Percentiles rank a stretch among this genome's conserved stretches.
phyloP scores from a whole-genome alignment of 176 grass and related monocot genomes.

The Puya raimondii region DNA sequence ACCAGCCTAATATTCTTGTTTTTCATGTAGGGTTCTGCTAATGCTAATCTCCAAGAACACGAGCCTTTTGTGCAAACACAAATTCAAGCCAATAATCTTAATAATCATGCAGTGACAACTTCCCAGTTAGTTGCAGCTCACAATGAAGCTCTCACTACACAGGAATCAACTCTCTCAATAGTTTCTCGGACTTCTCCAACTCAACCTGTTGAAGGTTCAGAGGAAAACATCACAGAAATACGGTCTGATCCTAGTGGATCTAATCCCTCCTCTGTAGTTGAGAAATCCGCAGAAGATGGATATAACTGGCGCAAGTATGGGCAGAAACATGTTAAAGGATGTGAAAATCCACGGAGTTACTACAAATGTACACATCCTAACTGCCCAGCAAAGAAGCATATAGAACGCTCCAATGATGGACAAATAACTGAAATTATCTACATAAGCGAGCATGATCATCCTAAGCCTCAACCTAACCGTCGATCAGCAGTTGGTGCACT shows the following conservation, averaged over 20 bases:
- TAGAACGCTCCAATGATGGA: slow-evolving; percentile 83
- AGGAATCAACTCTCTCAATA: slow-evolving; percentile 27
- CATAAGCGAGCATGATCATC: slow-evolving; percentile 85
- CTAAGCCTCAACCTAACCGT: slow-evolving; percentile 74
- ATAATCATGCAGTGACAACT: slow-evolving; percentile 30
- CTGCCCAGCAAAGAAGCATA: slow-evolving; percentile 94
- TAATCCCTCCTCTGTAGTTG: slow-evolving; percentile 29
- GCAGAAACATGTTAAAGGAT: slow-evolving; percentile 96
- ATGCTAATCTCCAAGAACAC: slow-evolving; percentile 26
- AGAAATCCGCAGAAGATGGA: slow-evolving; percentile 74
- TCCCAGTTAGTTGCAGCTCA: slow-evolving; percentile 32
- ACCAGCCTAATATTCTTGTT: slow-evolving; percentile 15
- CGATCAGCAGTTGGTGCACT: slow-evolving; percentile 47
- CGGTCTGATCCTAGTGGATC: slow-evolving; percentile 34
- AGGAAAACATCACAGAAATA: slow-evolving; percentile 35
- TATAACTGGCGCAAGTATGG: slow-evolving; percentile 98
- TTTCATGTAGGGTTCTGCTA: slow-evolving; percentile 44
- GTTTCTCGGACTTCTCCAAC: slow-evolving; percentile 29
- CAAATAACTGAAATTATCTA: slow-evolving; percentile 86
- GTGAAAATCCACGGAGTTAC: slow-evolving; percentile 96
- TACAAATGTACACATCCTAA: slow-evolving; percentile 99
- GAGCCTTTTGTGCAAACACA: slow-evolving; percentile 50
- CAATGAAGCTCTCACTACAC: slow-evolving; percentile 30
- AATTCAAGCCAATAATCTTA: slow-evolving; percentile 23
- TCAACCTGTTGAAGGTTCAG: slow-evolving; percentile 37